Evolutionary conservation across 441 rosid genomes (phyloP), one percentile per base, ranked within the genome.

Genomic region (Dalechampia spathulata): DNA sequence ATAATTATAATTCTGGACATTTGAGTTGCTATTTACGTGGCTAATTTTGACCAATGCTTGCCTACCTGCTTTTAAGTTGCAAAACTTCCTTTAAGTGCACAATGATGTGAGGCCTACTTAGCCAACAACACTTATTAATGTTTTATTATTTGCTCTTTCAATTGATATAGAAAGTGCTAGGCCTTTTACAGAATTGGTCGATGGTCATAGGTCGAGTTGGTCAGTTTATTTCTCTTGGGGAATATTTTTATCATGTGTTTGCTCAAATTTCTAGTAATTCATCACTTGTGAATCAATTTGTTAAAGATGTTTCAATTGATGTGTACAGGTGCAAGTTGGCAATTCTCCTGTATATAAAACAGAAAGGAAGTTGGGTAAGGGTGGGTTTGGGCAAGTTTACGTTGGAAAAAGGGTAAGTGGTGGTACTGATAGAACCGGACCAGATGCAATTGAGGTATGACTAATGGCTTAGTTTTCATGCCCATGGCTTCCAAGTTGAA

Each of bases 311-410:
- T 60, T 49, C 8, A n/a, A 32, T 50, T 55, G 49, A 23, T 59
- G 39, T 16, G 19, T 60, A 56, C 57, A 68, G 74, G 74, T 70
- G 49, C 65, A 86, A 80, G 90, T 91, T 68, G 93, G 90, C 21
- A 83, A 72, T 65, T 91, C 98, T 75, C 96, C 96, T 69, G 66
- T 70, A 51, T 91, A 87, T 76, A 91, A 82, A 83, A 72, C 75
- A 8, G 96, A 91, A 60, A 83, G 95, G 72, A 87, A 86, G 70
- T 71, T 91, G 71, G 98, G 98, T 21, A 91, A 91, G 72, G 98
- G 98, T 73, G 98, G 98, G 39, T 91, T 91, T 70, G 96, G 98
- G 32, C 98, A 91, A 77, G 98, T 91, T 61, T 91, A 79, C 73
- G 96, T 91, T 49, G 98, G 98, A 53, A 83, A 85, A 73, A 82